Percentiles rank a stretch among this genome's conserved stretches.
phyloP scores from a whole-genome alignment of 805 yeast species.

The Yarrowia sp. region DNA sequence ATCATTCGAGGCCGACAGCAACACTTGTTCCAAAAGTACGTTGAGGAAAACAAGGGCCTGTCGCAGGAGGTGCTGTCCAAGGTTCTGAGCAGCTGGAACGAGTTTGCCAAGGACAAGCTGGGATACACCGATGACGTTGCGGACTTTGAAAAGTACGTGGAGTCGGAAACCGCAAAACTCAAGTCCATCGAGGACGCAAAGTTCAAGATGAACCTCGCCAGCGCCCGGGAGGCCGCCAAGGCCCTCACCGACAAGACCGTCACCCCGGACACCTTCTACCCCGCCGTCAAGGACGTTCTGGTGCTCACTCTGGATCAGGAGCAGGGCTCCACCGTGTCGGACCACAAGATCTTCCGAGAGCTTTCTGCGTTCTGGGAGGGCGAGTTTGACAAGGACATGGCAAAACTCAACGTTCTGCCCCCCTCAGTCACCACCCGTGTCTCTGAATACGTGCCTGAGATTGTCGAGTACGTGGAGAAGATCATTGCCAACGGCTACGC shows the following conservation, averaged over 20 bases:
- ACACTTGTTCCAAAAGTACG: conserved; percentile 71
- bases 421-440: conserved; percentile 91
- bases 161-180: conserved; percentile 57
- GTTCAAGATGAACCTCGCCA: conserved; percentile 80
- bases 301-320: conserved; percentile 75
- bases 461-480: conserved; percentile 74
- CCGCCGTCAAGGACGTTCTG: conserved; percentile 71
- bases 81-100: conserved; percentile 55
- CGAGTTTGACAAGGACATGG: conserved; percentile 86
- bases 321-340: conserved; percentile 77
- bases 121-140: conserved; percentile 52
- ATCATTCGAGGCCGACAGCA: conserved; percentile 93
- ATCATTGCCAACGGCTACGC: conserved; percentile 86
- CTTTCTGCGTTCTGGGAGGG: conserved; percentile 91
- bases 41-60: conserved; percentile 46
- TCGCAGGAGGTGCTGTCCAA: conserved; percentile 52
- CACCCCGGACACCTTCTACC: conserved; percentile 53
- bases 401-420: conserved; percentile 78
- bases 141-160: conserved; percentile 62
- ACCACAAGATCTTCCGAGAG: conserved; percentile 80
- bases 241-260: conserved; percentile 50
- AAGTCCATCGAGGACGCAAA: conserved; percentile 73
- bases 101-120: conserved; percentile 63
- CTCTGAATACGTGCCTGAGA: conserved; percentile 94
- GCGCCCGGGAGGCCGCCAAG: conserved; percentile 60